Conservation (phyloP, 495 filamentous ascomycete species). For the Xylaria acuta region DNA sequence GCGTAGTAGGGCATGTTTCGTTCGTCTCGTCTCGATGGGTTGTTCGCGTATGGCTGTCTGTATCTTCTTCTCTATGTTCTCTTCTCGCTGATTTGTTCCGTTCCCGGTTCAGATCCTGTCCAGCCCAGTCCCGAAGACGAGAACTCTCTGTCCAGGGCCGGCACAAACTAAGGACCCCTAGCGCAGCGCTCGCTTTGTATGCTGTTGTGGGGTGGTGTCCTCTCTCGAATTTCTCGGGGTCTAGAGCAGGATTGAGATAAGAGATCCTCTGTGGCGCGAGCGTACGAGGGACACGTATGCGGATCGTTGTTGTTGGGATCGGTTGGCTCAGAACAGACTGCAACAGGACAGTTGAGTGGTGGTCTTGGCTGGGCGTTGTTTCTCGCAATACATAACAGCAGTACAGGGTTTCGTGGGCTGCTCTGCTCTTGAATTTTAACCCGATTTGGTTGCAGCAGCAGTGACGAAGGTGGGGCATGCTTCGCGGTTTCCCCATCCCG, state of each 20-base stretch:
- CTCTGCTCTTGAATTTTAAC: slow-evolving; percentile 28
- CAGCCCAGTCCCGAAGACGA: neutral
- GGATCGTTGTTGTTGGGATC: neutral
- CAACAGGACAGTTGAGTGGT: too few species aligned
- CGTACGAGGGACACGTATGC: neutral
- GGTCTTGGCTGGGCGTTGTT: neutral
- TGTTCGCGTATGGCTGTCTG: neutral
- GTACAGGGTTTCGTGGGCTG: neutral
- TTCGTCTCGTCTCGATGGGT: neutral
- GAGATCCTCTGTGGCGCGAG: neutral
- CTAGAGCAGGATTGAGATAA: neutral
- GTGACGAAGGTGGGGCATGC: slow-evolving; percentile 29
- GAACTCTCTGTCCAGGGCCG: neutral
- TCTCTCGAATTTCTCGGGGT: neutral
- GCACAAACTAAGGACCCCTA: neutral
- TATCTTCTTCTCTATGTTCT: neutral
- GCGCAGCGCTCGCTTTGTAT: neutral
- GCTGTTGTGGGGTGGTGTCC: neutral
- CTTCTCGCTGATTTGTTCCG: neutral
- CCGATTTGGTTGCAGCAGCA: slow-evolving; percentile 19
- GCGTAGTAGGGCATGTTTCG: slow-evolving; percentile 57
- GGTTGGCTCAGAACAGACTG: neutral
- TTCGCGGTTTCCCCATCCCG: neutral
- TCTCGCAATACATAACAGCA: neutral
- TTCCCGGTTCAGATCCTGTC: neutral